Base-by-base conservation (phyloP, 345 rosid genomes). In the Raphanus sativus region DNA sequence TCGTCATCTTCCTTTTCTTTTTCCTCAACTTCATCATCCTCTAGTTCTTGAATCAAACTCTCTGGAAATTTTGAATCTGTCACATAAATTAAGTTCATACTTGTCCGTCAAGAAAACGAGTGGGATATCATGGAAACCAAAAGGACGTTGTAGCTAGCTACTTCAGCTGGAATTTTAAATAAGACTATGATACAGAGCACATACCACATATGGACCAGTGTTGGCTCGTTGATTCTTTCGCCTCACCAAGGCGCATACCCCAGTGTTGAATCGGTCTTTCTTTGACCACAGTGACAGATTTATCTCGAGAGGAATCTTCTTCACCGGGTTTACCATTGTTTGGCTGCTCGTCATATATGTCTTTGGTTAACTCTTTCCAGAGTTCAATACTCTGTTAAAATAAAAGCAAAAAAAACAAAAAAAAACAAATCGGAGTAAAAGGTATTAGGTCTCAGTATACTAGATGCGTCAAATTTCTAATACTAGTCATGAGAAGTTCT, bases 311-410 rank as follows among this genome's bases (percentile, higher is more conserved):
- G 60, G 26, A 59, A 42, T 21, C 4, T 42, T 67, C 67, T 40
- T 66, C 66, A 66, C 65, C 56, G 6, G 77, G 15, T 36, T 26
- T 15, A 32, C 50, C 54, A 61, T 50, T 62, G 2, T 30, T 34
- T 62, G 56, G 60, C 45, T 56, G 61, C 5, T 75, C 28, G 17
- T 28, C 68, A 13, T 17, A 40, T 15, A 36, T 2, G 6, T 68
- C 54, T 30, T 62, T 68, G 6, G 69, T 68, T 11, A 76, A 60
- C 28, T 75, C 79, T 75, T 2, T 60, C 67, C 61, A 75, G 26
- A 75, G 9, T 8, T 67, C 33, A 33, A 62, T 76, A 76, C 75
- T 15, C 80, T 76, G 56, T 28, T 15, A 52, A 50, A 24, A 8
- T 4, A 26, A 32, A 56, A 4, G 40, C 11, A 2, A 11, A 40